These are phyloP conservation scores for Fraxinus quadrangulata DNA, from an alignment of 257 asterid species.

Conservation along the genomic window DNA sequence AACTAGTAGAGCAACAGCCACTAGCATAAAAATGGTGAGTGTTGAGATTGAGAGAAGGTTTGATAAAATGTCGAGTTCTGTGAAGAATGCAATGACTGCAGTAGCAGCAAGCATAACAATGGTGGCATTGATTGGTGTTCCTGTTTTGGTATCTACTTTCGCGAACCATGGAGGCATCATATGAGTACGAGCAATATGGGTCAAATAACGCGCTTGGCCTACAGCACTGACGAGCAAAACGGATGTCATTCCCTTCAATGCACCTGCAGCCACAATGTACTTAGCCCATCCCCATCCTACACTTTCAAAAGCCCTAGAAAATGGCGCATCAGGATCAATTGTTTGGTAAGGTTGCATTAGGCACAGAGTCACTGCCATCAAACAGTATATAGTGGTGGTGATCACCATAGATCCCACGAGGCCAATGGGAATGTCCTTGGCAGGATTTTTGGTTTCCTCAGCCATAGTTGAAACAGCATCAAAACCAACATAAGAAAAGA, in stretches of 20 bases:
- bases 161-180: conserved; percentile 86
- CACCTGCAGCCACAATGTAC: conserved; percentile 66
- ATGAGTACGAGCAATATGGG: conserved; percentile 67
- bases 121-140: conserved; percentile 67
- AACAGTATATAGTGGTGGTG: conserved; percentile 58
- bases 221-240: conserved; percentile 61
- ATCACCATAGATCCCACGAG: conserved; percentile 68
- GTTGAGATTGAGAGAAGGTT: conserved; percentile 59
- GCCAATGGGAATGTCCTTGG: conserved; percentile 65
- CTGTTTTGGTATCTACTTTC: conserved; percentile 50
- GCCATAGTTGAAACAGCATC: conserved; percentile 79
- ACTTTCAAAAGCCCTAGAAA: conserved; percentile 52
- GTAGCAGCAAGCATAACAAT: conserved; percentile 49
- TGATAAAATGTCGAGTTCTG: conserved; percentile 48
- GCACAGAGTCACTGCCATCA: conserved; percentile 56
- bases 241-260: conserved; percentile 68
- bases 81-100: conserved; percentile 60
- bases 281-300: conserved; percentile 71
- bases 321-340: conserved; percentile 59
- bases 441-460: conserved; percentile 69
- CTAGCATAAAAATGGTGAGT: conserved; percentile 62
- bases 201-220: conserved; percentile 75
- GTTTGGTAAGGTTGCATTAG: conserved; percentile 53
- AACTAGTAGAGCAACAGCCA: conserved; percentile 55
- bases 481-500: conserved; percentile 72